These are phyloP conservation scores for Coemansia sp. DNA, from an alignment of 192 early-diverging fungal species.

Conservation along the genomic window DNA sequence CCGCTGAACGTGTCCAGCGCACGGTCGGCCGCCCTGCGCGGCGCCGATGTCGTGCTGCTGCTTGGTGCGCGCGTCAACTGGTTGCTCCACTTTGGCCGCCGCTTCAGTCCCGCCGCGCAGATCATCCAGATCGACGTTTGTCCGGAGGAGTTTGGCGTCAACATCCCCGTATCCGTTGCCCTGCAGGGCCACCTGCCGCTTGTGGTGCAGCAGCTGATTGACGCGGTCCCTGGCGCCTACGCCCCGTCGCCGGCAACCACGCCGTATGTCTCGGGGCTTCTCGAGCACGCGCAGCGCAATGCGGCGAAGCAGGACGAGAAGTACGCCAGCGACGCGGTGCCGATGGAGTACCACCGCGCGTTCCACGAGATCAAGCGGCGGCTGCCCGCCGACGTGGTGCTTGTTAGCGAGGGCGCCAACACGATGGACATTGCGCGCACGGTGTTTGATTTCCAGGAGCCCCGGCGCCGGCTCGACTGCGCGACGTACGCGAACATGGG, in stretches of 20 bases:
- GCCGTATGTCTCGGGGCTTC: slow-evolving; percentile 27
- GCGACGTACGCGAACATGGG: slow-evolving; percentile 79
- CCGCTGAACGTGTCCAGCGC: slow-evolving; percentile 64
- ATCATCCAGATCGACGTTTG: slow-evolving; percentile 73
- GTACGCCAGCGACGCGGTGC: slow-evolving; percentile 44
- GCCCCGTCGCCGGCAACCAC: slow-evolving; percentile 9
- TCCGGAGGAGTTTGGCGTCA: slow-evolving; percentile 66
- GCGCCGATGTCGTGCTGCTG: slow-evolving; percentile 68
- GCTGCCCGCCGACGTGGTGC: slow-evolving; percentile 58
- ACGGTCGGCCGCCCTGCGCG: slow-evolving; percentile 62
- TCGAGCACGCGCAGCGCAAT: slow-evolving; percentile 51
- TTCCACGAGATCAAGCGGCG: slow-evolving; percentile 65
- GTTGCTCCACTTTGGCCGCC: slow-evolving; percentile 72
- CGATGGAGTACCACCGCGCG: slow-evolving; percentile 70
- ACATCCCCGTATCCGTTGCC: slow-evolving; percentile 51
- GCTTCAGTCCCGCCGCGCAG: slow-evolving; percentile 57
- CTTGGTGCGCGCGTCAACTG: slow-evolving; percentile 73
- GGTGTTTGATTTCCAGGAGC: slow-evolving; percentile 64
- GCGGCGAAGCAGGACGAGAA: slow-evolving; percentile 41
- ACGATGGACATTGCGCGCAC: slow-evolving; percentile 80
- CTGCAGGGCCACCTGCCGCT: slow-evolving; percentile 64
- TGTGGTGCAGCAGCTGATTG: slow-evolving; percentile 58
- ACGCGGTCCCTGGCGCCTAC: slow-evolving; percentile 28
- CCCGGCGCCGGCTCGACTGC: slow-evolving; percentile 69
- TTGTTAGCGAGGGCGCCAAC: slow-evolving; percentile 76